These are phyloP conservation scores for Nicotiana noctiflora DNA, from an alignment of 257 asterid genomes.

Conservation along the genomic window DNA sequence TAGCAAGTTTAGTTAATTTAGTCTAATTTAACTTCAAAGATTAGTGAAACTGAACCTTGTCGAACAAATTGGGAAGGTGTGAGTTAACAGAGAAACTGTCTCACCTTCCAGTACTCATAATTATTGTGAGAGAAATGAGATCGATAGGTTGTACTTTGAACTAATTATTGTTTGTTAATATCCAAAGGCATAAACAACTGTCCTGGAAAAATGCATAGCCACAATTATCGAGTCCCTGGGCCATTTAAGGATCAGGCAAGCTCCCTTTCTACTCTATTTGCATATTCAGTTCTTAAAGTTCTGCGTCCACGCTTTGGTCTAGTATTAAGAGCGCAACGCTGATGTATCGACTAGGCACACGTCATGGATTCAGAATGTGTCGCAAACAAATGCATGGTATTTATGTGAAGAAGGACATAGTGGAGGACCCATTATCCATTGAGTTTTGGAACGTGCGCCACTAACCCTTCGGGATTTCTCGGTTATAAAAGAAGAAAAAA, in stretches of 20 bases:
- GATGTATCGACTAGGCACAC: too few relatives aligned
- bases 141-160: background rate
- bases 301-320: too few relatives aligned
- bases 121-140: background rate
- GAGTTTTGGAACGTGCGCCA: too few relatives aligned
- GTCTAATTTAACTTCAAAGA: background rate
- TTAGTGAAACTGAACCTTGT: background rate
- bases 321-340: too few relatives aligned
- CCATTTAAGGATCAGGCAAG: conserved; percentile 45
- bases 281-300: background rate
- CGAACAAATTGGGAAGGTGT: background rate
- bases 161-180: background rate
- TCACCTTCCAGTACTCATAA: background rate
- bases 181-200: conserved; percentile 46
- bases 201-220: conserved; percentile 62
- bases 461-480: too few relatives aligned
- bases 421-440: too few relatives aligned
- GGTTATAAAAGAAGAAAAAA: too few relatives aligned
- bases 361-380: too few relatives aligned
- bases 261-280: background rate
- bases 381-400: too few relatives aligned
- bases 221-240: conserved; percentile 53
- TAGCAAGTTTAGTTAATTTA: background rate
- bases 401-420: too few relatives aligned
- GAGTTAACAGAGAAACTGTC: background rate